phyloP scores from a whole-genome alignment of 352 stramenopile species.

The Globisporangium spinosum region DNA sequence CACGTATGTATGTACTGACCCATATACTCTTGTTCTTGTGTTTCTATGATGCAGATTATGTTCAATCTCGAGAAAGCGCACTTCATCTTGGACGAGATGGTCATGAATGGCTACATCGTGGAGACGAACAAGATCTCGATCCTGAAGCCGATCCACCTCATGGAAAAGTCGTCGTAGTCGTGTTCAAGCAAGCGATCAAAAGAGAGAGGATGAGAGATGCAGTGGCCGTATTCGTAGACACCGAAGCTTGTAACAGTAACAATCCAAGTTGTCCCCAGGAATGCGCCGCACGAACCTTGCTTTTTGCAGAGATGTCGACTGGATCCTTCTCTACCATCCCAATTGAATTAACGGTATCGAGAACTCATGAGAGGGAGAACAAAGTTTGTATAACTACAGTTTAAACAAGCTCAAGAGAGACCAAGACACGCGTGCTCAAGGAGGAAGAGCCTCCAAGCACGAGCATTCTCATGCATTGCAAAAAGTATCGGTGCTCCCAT shows the following conservation, averaged over 20 bases:
- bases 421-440: background rate
- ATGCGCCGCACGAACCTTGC: background rate
- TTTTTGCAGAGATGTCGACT: background rate
- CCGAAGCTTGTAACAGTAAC: slow-evolving; percentile 3
- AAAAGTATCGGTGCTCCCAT: background rate
- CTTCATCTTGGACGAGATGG: slow-evolving; percentile 94
- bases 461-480: background rate
- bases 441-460: background rate
- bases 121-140: slow-evolving; percentile 99
- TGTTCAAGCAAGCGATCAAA: background rate
- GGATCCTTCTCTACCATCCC: background rate
- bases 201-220: background rate
- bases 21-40: slow-evolving; percentile 5
- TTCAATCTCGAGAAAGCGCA: slow-evolving; percentile 91
- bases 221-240: background rate
- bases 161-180: slow-evolving; percentile 92
- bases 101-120: slow-evolving; percentile 99
- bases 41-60: slow-evolving; percentile 66
- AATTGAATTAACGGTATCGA: background rate
- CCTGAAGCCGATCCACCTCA: slow-evolving; percentile 97
- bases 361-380: background rate
- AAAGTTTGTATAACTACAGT: background rate
- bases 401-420: background rate
- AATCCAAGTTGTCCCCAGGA: slow-evolving; percentile 1
- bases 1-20: background rate